A percentile compares a stretch with the other conserved stretches of the same genome.
Evolutionary conservation across 2,329 filamentous ascomycete species (phyloP).

Genomic region (Fusarium sp.): DNA sequence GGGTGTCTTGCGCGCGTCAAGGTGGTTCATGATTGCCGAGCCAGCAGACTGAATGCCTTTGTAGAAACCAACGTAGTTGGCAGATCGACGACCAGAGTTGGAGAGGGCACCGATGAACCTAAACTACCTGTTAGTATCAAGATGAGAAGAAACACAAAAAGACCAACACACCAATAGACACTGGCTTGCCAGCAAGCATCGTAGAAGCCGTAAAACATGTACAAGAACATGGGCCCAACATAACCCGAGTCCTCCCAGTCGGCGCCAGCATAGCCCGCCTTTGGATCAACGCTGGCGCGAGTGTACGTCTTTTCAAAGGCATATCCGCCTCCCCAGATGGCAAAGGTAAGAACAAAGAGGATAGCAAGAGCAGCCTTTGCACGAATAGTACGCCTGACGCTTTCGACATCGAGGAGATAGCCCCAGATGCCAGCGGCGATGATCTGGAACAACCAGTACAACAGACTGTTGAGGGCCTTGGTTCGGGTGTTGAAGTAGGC

Average conservation of each 20-base stretch:
- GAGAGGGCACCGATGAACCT: constrained; percentile 91
- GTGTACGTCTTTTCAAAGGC: constrained; percentile 68
- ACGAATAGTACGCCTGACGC: constrained; percentile 70
- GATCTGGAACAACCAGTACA: constrained; percentile 82
- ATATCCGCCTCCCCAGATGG: constrained; percentile 85
- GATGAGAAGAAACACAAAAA: constrained; percentile 6
- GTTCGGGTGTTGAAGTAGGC: constrained; percentile 80
- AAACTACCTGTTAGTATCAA: constrained; percentile 10
- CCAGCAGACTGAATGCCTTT: constrained; percentile 84
- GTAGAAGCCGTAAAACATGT: constrained; percentile 90
- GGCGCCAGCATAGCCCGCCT: constrained; percentile 7
- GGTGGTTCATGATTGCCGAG: constrained; percentile 61
- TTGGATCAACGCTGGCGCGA: constrained; percentile 26
- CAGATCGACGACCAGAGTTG: constrained; percentile 91
- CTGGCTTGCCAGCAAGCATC: constrained; percentile 92
- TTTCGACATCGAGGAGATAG: constrained; percentile 71
- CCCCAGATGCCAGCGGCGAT: constrained; percentile 80
- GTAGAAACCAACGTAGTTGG: constrained; percentile 93
- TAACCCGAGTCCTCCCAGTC: constrained; percentile 77
- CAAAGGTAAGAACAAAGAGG: constrained; percentile 77
- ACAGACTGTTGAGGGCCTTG: constrained; percentile 75
- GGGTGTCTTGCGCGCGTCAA: constrained; percentile 53
- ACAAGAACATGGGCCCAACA: constrained; percentile 85
- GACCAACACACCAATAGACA: constrained; percentile 84
- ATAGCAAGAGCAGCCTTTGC: constrained; percentile 72